Percentiles rank a stretch among this genome's conserved stretches.
These are phyloP conservation scores for Dactylella cylindrospora DNA, from an alignment of 2,329 filamentous ascomycete genomes.

Conservation along the genomic window DNA sequence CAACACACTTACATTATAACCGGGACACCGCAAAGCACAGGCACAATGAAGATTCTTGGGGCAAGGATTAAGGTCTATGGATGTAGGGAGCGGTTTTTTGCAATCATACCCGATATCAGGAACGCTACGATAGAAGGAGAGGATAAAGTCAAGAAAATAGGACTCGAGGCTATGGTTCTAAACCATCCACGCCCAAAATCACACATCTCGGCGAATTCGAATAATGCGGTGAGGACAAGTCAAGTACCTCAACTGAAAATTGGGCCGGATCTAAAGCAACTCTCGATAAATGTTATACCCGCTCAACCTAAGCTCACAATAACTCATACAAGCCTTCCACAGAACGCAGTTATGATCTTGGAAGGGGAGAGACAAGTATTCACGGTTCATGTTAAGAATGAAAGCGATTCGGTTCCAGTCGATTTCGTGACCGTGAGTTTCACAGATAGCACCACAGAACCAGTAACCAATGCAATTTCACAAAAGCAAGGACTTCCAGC, in stretches of 20 bases:
- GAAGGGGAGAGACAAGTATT: slow-evolving; percentile 83
- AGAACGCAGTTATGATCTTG: slow-evolving; percentile 86
- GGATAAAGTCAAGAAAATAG: slow-evolving; percentile 74
- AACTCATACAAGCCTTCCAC: slow-evolving; percentile 73
- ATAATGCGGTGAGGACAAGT: slow-evolving; percentile 17
- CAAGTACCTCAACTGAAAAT: slow-evolving; percentile 17
- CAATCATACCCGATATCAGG: slow-evolving; percentile 65
- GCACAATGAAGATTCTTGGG: slow-evolving; percentile 72
- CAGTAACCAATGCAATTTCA: slow-evolving; percentile 71
- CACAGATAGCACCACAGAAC: slow-evolving; percentile 79
- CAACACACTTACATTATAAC: slow-evolving; percentile 69
- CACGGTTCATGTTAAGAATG: slow-evolving; percentile 76
- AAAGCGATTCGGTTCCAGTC: slow-evolving; percentile 68
- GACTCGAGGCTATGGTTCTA: slow-evolving; percentile 62
- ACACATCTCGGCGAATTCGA: slow-evolving; percentile 46
- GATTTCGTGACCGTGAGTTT: slow-evolving; percentile 87
- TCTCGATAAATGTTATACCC: slow-evolving; percentile 73
- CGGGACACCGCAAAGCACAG: slow-evolving; percentile 67
- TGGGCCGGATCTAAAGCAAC: slow-evolving; percentile 54
- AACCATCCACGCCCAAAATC: slow-evolving; percentile 47
- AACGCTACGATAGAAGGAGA: slow-evolving; percentile 70
- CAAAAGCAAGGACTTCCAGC: slow-evolving; percentile 75
- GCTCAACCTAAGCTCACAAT: slow-evolving; percentile 76
- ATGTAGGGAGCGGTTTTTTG: slow-evolving; percentile 79
- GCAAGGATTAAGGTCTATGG: slow-evolving; percentile 77